Base-by-base conservation (phyloP, 2,329 filamentous ascomycete species). In the Pseudogymnoascus sp. region DNA sequence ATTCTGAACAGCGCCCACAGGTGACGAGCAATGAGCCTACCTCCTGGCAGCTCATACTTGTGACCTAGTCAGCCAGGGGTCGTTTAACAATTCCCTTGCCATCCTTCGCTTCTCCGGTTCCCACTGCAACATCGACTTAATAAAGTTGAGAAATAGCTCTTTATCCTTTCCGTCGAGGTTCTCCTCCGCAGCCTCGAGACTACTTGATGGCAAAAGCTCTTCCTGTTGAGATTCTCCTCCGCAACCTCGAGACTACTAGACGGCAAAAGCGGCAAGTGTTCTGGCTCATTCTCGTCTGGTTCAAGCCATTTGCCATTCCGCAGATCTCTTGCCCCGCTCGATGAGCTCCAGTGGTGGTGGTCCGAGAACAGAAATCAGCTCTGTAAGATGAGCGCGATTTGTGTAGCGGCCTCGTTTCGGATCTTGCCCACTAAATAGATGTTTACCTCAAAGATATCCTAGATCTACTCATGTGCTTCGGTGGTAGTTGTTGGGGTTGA, bases 331-430 rank as follows among this genome's bases (percentile, higher is more conserved):
- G 30, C 63, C 64, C 39, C 42, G 62, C n/a, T 64, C 61, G 19
- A 66, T 49, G 22, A 49, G 64, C 33, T 64, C 62, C 8, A 42
- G 60, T 6, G 65, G 64, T 5, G 64, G 64, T 61, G 63, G 63
- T 28, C 66, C 66, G 11, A 68, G 39, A 22, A 68, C 28, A 35
- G 65, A 63, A 58, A 68, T 67, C 58, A 68, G 12, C 28, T 67
- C 65, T 42, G 61, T 62, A 23, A 68, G 63, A 63, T 68, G 65
- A 42, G 65, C 55, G 16, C 60, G 60, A 41, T 63, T 64, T 42
- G 63, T 65, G 36, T 68, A 68, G 7, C 58, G 52, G 2, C 36
- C 42, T 36, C 36, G 49, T 62, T 63, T 55, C 25, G 63, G 62
- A 62, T 66, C 63, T 19, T 64, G 62, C 9, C 64, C 35, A 28